Percentiles rank a stretch among this genome's conserved stretches.
Evolutionary conservation across 768 basidiomycete species (phyloP).

Genomic region (Tricholoma bakamatsutake): DNA sequence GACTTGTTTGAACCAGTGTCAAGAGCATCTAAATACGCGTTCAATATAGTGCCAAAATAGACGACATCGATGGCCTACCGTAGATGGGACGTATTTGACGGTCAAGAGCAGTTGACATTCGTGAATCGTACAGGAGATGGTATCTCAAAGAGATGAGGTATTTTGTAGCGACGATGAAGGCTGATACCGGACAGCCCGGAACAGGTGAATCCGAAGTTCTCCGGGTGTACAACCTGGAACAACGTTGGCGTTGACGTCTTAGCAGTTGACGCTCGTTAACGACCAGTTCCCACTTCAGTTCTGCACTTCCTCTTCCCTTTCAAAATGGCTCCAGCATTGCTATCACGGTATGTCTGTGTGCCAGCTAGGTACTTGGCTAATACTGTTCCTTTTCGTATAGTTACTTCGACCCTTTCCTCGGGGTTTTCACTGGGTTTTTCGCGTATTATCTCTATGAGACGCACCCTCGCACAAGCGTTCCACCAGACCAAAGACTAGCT

Average conservation of each 20-base stretch:
- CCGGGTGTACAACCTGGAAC: neutral
- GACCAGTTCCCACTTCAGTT: neutral
- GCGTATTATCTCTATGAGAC: conserved; percentile 80
- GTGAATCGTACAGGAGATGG: neutral
- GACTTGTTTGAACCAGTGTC: conserved; percentile 86
- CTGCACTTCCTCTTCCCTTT: neutral
- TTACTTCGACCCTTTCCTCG: conserved; percentile 63
- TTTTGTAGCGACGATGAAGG: neutral
- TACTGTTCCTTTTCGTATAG: conserved; percentile 29
- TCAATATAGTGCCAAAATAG: conserved; percentile 1
- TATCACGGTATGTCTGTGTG: conserved; percentile 40
- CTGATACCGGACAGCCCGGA: neutral
- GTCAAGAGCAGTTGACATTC: conserved; percentile 61
- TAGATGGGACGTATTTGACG: conserved; percentile 85
- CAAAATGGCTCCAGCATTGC: conserved; percentile 38
- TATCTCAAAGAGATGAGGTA: neutral
- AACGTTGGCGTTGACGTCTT: no score
- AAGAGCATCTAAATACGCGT: conserved; percentile 56
- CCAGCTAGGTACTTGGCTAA: conserved; percentile 4
- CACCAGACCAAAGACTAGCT: conserved; percentile 47
- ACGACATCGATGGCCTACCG: conserved; percentile 38
- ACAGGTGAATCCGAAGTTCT: neutral
- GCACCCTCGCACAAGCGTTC: conserved; percentile 66
- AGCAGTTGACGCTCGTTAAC: neutral
- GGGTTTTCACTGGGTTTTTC: conserved; percentile 70